Base-by-base conservation (phyloP, 2,329 filamentous ascomycete genomes). In the Trichoderma sp. region DNA sequence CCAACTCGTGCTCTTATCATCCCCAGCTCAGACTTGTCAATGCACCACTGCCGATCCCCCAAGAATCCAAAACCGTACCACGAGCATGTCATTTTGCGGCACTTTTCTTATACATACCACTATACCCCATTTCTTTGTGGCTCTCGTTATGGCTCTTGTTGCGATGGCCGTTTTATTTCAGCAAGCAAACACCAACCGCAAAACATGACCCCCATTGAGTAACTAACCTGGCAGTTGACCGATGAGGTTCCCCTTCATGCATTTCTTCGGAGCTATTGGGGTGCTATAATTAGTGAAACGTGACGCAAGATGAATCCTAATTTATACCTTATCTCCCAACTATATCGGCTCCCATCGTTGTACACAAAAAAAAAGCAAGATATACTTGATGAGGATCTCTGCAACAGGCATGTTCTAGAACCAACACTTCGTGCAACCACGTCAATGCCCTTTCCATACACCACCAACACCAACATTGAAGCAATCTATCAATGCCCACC, bases 11-110 rank as follows among this genome's bases (percentile, higher is more conserved):
- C 13, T 24, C 24, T 24, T 53, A 13, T 13, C 57, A 11, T 43
- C 7, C 11, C 24, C 21, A 21, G 33, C 35, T 29, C 49, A 47
- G n/a, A 49, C 4, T 13, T 21, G 27, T 40, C 24, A 33, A 47
- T 47, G 35, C 52, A 57, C 49, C 13, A 16, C n/a, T 10, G 61
- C 61, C 62, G 62, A 65, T 65, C 52, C 62, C 62, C 52, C 61
- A 40, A 56, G 11, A 47, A 33, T 24, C 27, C 49, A 65, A 43
- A 24, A 19, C 62, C 19, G 35, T 11, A 33, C 33, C 13, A 53
- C 52, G 35, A 56, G 16, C 49, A 11, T 64, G 8, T 55, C 33
- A 37, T 40, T 40, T n/a, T 55, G 49, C 49, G 49, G 49, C 61
- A 55, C 47, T 55, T 63, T 63, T 27, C 13, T 27, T 53, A 7